Conservation (phyloP, 1,284 basidiomycete genomes). For the Gomphus bonarii region DNA sequence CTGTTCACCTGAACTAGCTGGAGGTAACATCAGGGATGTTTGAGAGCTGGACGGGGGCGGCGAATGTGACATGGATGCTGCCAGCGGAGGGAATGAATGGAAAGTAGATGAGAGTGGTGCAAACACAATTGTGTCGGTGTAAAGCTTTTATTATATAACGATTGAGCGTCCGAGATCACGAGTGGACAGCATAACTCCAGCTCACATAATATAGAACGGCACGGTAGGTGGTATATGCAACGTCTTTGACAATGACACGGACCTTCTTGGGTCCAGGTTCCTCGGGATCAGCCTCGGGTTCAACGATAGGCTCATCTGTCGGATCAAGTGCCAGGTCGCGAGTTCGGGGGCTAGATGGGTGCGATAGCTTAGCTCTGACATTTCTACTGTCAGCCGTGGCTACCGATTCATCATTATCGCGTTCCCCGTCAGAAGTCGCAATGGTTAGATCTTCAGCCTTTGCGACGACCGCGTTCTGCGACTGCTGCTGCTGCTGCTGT, state of each 20-base stretch:
- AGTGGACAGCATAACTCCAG: background rate
- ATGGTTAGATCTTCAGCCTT: background rate
- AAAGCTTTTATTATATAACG: slow-evolving; percentile 44
- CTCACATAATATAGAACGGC: slow-evolving; percentile 77
- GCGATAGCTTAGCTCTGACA: slow-evolving; percentile 25
- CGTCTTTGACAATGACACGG: slow-evolving; percentile 62
- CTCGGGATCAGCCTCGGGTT: background rate
- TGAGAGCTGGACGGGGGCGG: slow-evolving; percentile 19
- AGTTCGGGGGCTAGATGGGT: slow-evolving; percentile 23
- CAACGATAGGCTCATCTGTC: background rate
- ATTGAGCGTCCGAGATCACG: background rate
- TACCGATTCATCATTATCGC: slow-evolving; percentile 13
- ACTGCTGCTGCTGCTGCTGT: too few relatives aligned
- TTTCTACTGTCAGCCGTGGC: slow-evolving; percentile 16
- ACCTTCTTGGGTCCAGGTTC: slow-evolving; percentile 36
- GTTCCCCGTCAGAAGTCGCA: slow-evolving; percentile 3
- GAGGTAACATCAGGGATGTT: background rate
- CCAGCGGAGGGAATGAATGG: slow-evolving; percentile 18
- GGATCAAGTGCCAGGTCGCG: slow-evolving; percentile 19
- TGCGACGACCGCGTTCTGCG: background rate
- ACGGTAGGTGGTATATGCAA: slow-evolving; percentile 75
- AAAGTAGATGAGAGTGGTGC: slow-evolving; percentile 74
- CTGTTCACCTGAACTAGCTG: slow-evolving; percentile 1
- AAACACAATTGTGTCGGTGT: slow-evolving; percentile 78
- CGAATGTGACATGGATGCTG: slow-evolving; percentile 19